Evolutionary conservation across 768 basidiomycete species (phyloP), one percentile per base, ranked within the genome.

Genomic region (Mycena epipterygia): DNA sequence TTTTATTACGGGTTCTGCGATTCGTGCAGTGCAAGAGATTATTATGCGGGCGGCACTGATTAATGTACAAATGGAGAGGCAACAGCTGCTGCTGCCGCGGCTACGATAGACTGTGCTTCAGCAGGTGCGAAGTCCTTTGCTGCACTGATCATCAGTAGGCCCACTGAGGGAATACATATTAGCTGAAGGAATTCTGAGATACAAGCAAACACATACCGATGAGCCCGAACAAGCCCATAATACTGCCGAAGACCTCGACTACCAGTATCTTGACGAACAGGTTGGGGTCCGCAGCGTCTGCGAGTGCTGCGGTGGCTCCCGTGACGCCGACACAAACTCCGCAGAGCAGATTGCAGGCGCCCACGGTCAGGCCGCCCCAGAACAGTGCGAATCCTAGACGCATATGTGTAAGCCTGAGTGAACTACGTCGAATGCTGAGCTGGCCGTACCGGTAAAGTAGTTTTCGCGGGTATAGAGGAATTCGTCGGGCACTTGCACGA

Each of bases 181-280:
- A 66, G 62, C 44, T 39, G 14, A 55, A 27, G 21, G 55, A 17
- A 62, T 35, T 56, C 39, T 29, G 46, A 23, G 46, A 19, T 14
- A 30, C 37, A 51, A 53, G 21, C 41, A n/a, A 52, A 53, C 27
- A 88, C 93, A 68, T 73, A 96, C 95, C 94, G 74, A 97, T 98
- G 72, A 97, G 84, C 23, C 96, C 97, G 78, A 97, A 98, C 53
- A 98, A 83, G 7, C 97, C 97, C 79, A 98, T 82, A 64, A 98
- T 95, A 76, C 93, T 93, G 61, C 92, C 93, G 79, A 97, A 95
- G 46, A 98, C 96, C 78, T 99, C 98, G 0, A 99, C 94, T 64
- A 99, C 92, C 60, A 99, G 89, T 70, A 99, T 95, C 82, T 97
- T 98, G 81, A 99, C 96, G 74, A 99, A 99, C 37, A 99, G 81